A percentile compares a stretch with the other conserved stretches of the same genome.
These are phyloP conservation scores for Amphirosellinia nigrospora DNA, from an alignment of 495 filamentous ascomycete species.

Conservation along the genomic window DNA sequence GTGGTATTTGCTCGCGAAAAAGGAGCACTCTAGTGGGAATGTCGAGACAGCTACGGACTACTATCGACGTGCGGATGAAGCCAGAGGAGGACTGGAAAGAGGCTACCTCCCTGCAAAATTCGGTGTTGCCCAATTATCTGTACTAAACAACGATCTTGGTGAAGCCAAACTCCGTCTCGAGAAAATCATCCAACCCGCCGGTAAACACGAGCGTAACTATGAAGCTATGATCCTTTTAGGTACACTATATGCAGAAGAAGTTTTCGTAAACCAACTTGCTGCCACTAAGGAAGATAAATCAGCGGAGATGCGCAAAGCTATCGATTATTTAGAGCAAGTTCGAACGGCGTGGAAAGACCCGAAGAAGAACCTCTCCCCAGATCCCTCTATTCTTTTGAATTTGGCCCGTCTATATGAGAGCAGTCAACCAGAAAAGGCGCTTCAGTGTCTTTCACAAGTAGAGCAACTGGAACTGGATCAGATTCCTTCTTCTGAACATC, in stretches of 20 bases:
- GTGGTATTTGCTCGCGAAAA: conserved; percentile 91
- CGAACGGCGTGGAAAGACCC: conserved; percentile 88
- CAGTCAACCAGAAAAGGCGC: conserved; percentile 83
- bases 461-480: conserved; percentile 84
- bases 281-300: conserved; percentile 86
- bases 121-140: conserved; percentile 84
- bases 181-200: conserved; percentile 81
- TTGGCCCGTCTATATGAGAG: conserved; percentile 88
- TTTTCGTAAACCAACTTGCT: conserved; percentile 75
- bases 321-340: conserved; percentile 78
- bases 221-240: conserved; percentile 91
- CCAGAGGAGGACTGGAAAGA: conserved; percentile 83
- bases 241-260: conserved; percentile 89
- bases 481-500: conserved; percentile 69
- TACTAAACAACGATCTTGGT: conserved; percentile 81
- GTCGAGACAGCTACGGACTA: conserved; percentile 73
- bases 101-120: conserved; percentile 94
- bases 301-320: conserved; percentile 79
- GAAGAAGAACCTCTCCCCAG: conserved; percentile 77
- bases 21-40: conserved; percentile 79
- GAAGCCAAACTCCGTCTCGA: conserved; percentile 93
- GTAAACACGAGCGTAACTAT: conserved; percentile 65
- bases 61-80: conserved; percentile 86
- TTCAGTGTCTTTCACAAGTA: conserved; percentile 87
- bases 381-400: conserved; percentile 89